Percentiles rank a stretch among this genome's conserved stretches.
Evolutionary conservation across 768 basidiomycete species (phyloP).

Genomic region (Suillus bovinus): DNA sequence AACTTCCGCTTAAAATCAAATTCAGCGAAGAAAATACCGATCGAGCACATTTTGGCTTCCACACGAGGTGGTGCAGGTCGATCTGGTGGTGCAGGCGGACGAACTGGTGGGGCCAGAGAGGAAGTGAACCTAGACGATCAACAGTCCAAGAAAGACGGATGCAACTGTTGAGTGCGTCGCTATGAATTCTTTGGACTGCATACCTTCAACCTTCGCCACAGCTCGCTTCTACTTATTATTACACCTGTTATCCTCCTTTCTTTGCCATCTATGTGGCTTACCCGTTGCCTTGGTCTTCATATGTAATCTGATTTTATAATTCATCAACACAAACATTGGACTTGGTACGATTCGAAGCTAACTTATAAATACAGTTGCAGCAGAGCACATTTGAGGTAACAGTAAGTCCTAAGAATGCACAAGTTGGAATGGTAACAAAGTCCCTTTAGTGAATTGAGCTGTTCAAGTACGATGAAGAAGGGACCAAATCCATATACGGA

Average conservation of each 20-base stretch:
- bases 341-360: slow-evolving; percentile 3
- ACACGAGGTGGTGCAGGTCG: slow-evolving; percentile 68
- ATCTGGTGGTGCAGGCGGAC: slow-evolving; percentile 54
- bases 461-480: slow-evolving; percentile 17
- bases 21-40: slow-evolving; percentile 82
- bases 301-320: slow-evolving; percentile 33
- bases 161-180: slow-evolving; percentile 65
- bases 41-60: slow-evolving; percentile 91
- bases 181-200: slow-evolving; percentile 11
- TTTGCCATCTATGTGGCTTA: slow-evolving; percentile 26
- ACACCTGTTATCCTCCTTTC: slow-evolving; percentile 9
- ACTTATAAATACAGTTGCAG: slow-evolving; percentile 10
- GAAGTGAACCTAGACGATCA: slow-evolving; percentile 72
- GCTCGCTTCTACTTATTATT: not conserved
- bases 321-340: slow-evolving; percentile 19
- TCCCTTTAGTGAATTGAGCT: not conserved
- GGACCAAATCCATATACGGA: slow-evolving; percentile 57
- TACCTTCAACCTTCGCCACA: slow-evolving; percentile 18
- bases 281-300: slow-evolving; percentile 18
- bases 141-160: slow-evolving; percentile 70
- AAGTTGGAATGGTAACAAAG: not conserved
- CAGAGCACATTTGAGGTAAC: not conserved
- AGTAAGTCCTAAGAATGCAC: slow-evolving; percentile 1
- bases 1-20: not conserved
- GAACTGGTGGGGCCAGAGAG: slow-evolving; percentile 51